phyloP scores from a whole-genome alignment of 179 eudicot genomes.

The Sideroxylon spinosum region DNA sequence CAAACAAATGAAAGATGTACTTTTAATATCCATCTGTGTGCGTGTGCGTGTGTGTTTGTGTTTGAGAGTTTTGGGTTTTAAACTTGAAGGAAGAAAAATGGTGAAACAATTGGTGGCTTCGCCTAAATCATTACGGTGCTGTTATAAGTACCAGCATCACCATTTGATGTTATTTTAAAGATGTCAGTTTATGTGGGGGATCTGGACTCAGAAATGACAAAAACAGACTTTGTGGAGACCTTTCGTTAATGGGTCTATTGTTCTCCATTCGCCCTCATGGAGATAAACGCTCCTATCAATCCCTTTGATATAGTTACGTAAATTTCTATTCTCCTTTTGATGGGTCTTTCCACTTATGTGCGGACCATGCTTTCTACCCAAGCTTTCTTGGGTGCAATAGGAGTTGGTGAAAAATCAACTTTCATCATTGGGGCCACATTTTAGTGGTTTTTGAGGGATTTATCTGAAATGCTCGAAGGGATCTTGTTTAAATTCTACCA shows the following conservation, averaged over 20 bases:
- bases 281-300: slow-evolving; percentile 31
- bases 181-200: slow-evolving; percentile 58
- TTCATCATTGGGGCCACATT: slow-evolving; percentile 96
- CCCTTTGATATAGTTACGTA: slow-evolving; percentile 57
- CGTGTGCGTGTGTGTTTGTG: no score
- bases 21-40: not conserved
- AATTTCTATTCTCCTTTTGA: slow-evolving; percentile 41
- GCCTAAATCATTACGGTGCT: not conserved
- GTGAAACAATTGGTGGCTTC: slow-evolving; percentile 17
- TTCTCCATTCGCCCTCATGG: slow-evolving; percentile 52
- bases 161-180: not conserved
- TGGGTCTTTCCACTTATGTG: slow-evolving; percentile 85
- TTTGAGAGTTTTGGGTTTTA: no score
- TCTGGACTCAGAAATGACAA: slow-evolving; percentile 37
- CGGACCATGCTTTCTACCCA: slow-evolving; percentile 98
- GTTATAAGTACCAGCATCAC: not conserved
- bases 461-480: slow-evolving; percentile 98
- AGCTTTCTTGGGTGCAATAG: slow-evolving; percentile 98
- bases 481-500: slow-evolving; percentile 89
- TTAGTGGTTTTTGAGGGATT: slow-evolving; percentile 99
- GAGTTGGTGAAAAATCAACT: slow-evolving; percentile 96
- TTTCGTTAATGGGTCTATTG: slow-evolving; percentile 35
- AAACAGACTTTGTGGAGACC: slow-evolving; percentile 29
- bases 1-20: not conserved
- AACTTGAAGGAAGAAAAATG: no score